These are phyloP conservation scores for Fusarium napiforme DNA, from an alignment of 2,329 filamentous ascomycete species.

Conservation along the genomic window DNA sequence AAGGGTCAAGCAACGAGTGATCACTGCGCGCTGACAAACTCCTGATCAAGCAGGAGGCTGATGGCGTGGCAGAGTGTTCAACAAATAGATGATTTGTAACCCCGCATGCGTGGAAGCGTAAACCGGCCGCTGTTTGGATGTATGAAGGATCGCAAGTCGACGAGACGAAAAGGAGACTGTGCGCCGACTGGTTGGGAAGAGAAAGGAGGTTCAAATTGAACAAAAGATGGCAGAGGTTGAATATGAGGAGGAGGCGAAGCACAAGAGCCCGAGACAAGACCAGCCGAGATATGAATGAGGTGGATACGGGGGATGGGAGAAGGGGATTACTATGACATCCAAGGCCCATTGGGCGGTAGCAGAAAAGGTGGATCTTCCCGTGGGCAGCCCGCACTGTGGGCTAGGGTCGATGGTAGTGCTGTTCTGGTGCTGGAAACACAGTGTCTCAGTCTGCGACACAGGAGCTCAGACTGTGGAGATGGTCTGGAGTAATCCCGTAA, in stretches of 20 bases:
- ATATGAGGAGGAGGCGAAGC: conserved; percentile 35
- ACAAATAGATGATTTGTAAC: conserved; percentile 45
- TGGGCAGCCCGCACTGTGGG: conserved; percentile 32
- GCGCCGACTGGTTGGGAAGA: conserved; percentile 7
- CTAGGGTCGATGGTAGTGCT: conserved; percentile 1
- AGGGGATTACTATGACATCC: conserved; percentile 44
- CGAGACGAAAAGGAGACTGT: conserved; percentile 17
- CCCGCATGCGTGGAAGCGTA: conserved; percentile 44
- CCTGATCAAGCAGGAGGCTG: conserved; percentile 34
- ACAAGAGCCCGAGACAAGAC: conserved; percentile 29
- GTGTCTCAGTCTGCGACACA: conserved; percentile 20
- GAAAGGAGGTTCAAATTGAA: conserved; percentile 26
- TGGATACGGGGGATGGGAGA: conserved; percentile 32
- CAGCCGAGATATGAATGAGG: conserved; percentile 19
- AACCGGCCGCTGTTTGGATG: conserved; percentile 38
- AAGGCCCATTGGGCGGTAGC: conserved; percentile 34
- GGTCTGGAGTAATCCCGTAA: conserved; percentile 29
- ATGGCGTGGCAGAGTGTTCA: conserved; percentile 38
- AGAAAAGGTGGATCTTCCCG: conserved; percentile 27
- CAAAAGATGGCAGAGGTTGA: conserved; percentile 23
- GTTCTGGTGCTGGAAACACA: conserved; percentile 19
- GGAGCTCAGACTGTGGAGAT: conserved; percentile 32
- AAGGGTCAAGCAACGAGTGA: not conserved
- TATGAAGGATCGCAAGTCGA: conserved; percentile 30
- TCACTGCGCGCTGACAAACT: conserved; percentile 33